Evolutionary conservation across 345 rosid genomes (phyloP).

Genomic region (Populus nigra): DNA sequence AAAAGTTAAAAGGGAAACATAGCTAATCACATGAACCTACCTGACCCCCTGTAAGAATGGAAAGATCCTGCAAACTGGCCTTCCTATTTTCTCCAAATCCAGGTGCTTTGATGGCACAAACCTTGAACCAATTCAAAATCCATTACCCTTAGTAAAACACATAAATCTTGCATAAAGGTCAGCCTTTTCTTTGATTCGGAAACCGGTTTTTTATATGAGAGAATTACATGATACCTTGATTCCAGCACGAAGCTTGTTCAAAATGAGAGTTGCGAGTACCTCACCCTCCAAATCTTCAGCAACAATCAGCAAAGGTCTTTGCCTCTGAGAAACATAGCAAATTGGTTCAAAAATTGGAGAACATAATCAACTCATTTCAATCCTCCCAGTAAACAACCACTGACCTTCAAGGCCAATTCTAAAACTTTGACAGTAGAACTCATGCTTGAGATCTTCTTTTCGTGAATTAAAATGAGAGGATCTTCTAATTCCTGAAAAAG

Average conservation of each 20-base stretch:
- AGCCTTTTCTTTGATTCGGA: background rate
- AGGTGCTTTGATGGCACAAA: slow-evolving; percentile 95
- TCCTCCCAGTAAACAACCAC: background rate
- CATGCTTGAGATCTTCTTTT: slow-evolving; percentile 82
- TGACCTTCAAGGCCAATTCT: slow-evolving; percentile 87
- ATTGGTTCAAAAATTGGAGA: slow-evolving; percentile 1
- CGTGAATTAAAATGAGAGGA: slow-evolving; percentile 89
- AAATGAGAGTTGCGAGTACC: slow-evolving; percentile 78
- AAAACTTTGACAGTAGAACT: slow-evolving; percentile 73
- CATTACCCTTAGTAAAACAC: background rate
- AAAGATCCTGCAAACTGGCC: slow-evolving; percentile 77
- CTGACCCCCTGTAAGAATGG: slow-evolving; percentile 84
- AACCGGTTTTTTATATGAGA: background rate
- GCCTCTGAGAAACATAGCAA: slow-evolving; percentile 43
- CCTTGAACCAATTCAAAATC: slow-evolving; percentile 34
- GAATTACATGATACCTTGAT: slow-evolving; percentile 53
- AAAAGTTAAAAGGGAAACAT: background rate
- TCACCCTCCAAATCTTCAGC: slow-evolving; percentile 96
- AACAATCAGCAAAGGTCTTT: slow-evolving; percentile 78
- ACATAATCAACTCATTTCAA: background rate
- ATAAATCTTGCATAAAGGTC: background rate
- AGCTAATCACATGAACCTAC: slow-evolving; percentile 30
- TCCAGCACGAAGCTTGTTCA: slow-evolving; percentile 95
- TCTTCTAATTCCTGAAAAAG: slow-evolving; percentile 77
- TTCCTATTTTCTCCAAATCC: slow-evolving; percentile 97